Percentiles rank a stretch among this genome's conserved stretches.
Conservation (phyloP, 805 yeast genomes). For the Spathaspora boniae region DNA sequence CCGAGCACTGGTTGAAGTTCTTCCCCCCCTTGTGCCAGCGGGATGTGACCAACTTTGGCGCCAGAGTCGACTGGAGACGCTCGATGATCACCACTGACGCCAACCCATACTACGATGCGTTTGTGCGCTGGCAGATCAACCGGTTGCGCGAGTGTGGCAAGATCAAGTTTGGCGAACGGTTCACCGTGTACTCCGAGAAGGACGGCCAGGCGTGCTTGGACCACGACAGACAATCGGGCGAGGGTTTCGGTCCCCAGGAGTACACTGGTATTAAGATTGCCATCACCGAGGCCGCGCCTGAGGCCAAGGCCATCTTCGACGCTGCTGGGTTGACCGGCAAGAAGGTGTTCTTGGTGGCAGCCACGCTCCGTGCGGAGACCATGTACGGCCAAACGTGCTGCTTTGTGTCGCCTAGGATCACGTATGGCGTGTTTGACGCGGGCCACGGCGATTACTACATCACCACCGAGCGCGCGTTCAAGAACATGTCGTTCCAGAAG, state of each 20-base stretch:
- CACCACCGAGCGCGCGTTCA: constrained; percentile 92
- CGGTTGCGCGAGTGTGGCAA: constrained; percentile 79
- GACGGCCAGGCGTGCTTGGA: constrained; percentile 99
- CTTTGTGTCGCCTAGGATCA: constrained; percentile 93
- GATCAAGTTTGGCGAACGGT: constrained; percentile 97
- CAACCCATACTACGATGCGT: constrained; percentile 92
- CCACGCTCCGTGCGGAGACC: constrained; percentile 97
- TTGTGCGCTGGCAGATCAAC: constrained; percentile 95
- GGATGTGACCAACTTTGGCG: constrained; percentile 80
- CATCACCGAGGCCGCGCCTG: constrained; percentile 49
- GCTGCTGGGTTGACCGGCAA: constrained; percentile 52
- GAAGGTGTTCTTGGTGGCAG: constrained; percentile 84
- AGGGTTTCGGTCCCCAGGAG: constrained; percentile 96
- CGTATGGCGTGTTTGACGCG: constrained; percentile 86
- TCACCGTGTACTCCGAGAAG: constrained; percentile 94
- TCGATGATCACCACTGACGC: constrained; percentile 92
- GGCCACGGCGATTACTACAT: constrained; percentile 72
- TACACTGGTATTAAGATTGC: constrained; percentile 89
- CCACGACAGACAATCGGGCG: constrained; percentile 96
- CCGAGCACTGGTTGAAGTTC: constrained; percentile 83
- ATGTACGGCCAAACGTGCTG: constrained; percentile 99
- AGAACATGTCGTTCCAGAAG: constrained; percentile 95
- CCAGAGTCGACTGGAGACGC: constrained; percentile 98
- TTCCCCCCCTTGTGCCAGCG: constrained; percentile 88
- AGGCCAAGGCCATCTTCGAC: constrained; percentile 50